Base-by-base conservation (phyloP, 768 basidiomycete genomes). In the Candolleomyces efflorescens region DNA sequence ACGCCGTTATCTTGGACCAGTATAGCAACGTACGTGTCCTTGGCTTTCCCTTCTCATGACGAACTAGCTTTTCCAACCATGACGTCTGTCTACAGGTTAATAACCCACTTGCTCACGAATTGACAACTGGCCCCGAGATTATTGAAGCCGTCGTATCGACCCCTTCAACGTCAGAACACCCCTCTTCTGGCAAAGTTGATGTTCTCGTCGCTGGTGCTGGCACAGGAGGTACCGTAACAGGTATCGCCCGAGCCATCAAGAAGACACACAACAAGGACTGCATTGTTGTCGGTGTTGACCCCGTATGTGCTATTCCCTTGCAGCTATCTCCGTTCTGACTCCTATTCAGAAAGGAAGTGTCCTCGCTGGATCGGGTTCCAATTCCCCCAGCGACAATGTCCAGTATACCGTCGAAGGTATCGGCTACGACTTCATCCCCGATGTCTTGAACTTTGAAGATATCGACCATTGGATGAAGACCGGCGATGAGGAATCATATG, bases 211-310 rank as follows among this genome's bases (percentile, higher is more conserved):
- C 87, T 7, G 86, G 92, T 2, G 92, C 95, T 10, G 97, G 97
- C 13, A 99, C 97, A 1, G 96, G 97, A 13, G 96, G 96, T 11
- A 98, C 96, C 0, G 75, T 99, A 60, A 92, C 91, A n/a, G 96
- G 96, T 1, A 69, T 91, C 49, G 87, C 91, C 17, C 80, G 86
- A 15, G 88, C 88, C 3, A 75, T 96, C 64, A 91, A 90, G 78
- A 89, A 85, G 69, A 75, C 72, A 10, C 89, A 93, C 67, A 94
- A 94, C 65, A 72, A 81, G 24, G 75, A 83, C 3, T 87, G 85
- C 64, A 71, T 85, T 17, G 80, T 97, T 17, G 81, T 99, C n/a
- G 95, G 85, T 5, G 80, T 94, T 41, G 97, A 99, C 73, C 97
- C 97, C 18, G 92, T 94, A 64, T 53, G 89, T 67, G 24, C 27